Evolutionary conservation across 345 rosid species (phyloP).

Genomic region (Eucalyptus sp.): DNA sequence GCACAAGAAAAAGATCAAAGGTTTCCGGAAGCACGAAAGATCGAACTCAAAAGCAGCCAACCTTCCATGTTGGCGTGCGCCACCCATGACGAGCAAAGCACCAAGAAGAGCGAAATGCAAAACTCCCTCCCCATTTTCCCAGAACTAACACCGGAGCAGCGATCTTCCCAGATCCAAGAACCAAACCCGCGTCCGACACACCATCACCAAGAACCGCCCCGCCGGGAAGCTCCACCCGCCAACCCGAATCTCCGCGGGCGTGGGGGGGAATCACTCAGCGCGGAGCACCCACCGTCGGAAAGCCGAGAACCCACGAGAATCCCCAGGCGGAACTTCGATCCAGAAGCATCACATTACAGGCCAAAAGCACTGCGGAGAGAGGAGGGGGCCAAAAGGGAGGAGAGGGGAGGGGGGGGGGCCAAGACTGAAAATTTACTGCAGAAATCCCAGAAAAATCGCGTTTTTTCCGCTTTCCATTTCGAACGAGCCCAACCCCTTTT

Average conservation of each 20-base stretch:
- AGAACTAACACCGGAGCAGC: not conserved
- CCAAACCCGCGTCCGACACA: slow-evolving; percentile 24
- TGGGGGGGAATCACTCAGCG: not conserved
- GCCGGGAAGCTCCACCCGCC: slow-evolving; percentile 9
- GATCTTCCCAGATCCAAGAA: slow-evolving; percentile 55
- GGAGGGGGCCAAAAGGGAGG: not conserved
- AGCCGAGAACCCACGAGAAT: not conserved
- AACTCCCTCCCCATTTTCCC: slow-evolving; percentile 25
- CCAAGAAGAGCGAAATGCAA: slow-evolving; percentile 39
- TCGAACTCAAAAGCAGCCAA: not conserved
- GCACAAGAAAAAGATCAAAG: not conserved
- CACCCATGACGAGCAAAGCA: slow-evolving; percentile 36
- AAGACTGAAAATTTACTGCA: not conserved
- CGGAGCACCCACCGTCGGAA: not conserved
- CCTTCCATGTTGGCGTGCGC: slow-evolving; percentile 81
- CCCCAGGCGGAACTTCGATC: not conserved
- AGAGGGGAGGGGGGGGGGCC: not conserved
- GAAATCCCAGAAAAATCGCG: not conserved
- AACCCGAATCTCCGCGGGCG: not conserved
- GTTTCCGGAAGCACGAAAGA: not conserved
- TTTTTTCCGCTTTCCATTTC: not conserved
- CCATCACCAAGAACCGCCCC: slow-evolving; percentile 12
- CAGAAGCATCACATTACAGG: not conserved
- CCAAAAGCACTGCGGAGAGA: not conserved
- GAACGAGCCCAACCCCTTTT: not conserved